Conservation (phyloP, 305 asterid species). For the Rubia tinctorum region DNA sequence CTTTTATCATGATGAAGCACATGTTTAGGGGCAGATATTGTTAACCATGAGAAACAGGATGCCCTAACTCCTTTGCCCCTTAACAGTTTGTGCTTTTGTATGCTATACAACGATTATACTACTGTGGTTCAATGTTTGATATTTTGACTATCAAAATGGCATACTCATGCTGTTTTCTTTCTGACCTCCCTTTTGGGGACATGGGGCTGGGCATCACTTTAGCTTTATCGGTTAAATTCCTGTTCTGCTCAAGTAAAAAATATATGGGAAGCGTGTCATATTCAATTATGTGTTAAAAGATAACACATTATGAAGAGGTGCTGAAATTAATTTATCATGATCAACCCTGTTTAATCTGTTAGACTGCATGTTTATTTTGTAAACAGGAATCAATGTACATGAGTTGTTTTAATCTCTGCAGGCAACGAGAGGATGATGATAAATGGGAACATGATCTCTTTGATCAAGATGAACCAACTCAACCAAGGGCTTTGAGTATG, state of each 20-base stretch:
- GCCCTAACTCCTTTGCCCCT: background rate
- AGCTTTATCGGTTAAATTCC: background rate
- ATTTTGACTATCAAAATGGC: background rate
- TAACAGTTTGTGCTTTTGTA: background rate
- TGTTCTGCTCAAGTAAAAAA: background rate
- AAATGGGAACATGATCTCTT: constrained; percentile 97
- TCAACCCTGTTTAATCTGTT: background rate
- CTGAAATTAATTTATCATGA: background rate
- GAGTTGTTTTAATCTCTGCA: constrained; percentile 34
- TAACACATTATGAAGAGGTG: background rate
- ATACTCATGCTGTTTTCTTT: background rate
- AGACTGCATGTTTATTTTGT: background rate
- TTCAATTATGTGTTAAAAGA: background rate
- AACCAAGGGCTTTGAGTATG: constrained; percentile 54
- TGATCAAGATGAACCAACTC: constrained; percentile 39
- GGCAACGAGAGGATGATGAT: constrained; percentile 89
- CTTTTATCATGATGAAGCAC: background rate
- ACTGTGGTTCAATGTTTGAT: background rate
- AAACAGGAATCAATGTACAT: background rate
- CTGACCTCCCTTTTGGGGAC: background rate
- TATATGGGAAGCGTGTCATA: background rate
- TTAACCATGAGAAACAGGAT: background rate
- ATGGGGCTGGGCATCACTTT: background rate
- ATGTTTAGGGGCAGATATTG: background rate
- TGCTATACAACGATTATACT: background rate